Base-by-base conservation (phyloP, 495 filamentous ascomycete species). In the Penicillium pancosmium region DNA sequence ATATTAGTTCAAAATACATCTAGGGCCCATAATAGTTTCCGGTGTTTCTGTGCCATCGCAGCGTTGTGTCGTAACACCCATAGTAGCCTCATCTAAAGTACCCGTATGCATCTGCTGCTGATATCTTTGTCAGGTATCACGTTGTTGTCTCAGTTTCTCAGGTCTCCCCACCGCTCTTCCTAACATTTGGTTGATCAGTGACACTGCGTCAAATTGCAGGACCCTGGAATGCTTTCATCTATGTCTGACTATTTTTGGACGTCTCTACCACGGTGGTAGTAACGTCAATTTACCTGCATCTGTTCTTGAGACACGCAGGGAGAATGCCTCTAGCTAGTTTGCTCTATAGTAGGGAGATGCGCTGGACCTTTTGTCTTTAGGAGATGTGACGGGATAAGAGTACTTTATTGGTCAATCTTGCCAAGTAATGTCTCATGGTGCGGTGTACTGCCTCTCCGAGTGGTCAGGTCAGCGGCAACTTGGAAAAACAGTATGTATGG, bases 91-190 rank as follows among this genome's bases (percentile, higher is more conserved):
- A 43, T 34, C 8, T 25, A 52, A 7, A 48, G 31, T 44, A 9
- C 40, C n/a, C n/a, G 15, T 16, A 43, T 43, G n/a, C 40, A 43
- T 15, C 13, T 43, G 13, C 34, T 36, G 10, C 40, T 6, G 40
- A 16, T 13, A 38, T 60, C 52, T 40, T 50, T 55, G 52, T 55
- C 46, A 41, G 27, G 52, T 55, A 34, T 40, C 11, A 60, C 46
- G 4, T 9, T 52, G 46, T 16, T 50, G 58, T 60, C 52, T 60
- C 52, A 55, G 47, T 12, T 48, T 60, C 52, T 60, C 52, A 52
- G 47, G n/a, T 48, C 10, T 27, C 41, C 10, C 9, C 23, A 48
- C 46, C 46, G 41, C 12, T 44, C 16, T 44, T 19, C 41, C n/a
- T 9, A 9, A 19, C 16, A 21, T 4, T 43, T 6, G n/a, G 18